phyloP scores from a whole-genome alignment of 345 rosid species.

The Brassica rapa region DNA sequence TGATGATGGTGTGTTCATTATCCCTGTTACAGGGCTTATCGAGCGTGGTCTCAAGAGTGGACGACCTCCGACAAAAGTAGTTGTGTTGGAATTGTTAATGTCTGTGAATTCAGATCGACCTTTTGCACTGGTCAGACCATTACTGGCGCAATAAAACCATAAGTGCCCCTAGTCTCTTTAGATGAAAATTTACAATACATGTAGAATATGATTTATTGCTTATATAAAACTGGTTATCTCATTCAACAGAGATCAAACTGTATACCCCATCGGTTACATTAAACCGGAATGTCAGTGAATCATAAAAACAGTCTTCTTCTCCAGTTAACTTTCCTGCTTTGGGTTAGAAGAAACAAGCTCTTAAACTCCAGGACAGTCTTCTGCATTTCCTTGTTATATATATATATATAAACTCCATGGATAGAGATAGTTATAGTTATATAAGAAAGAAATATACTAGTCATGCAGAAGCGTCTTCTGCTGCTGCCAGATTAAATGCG shows the following conservation, averaged over 20 bases:
- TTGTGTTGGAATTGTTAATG: constrained; percentile 68
- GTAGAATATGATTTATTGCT: constrained; percentile 18
- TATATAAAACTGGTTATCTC: not conserved
- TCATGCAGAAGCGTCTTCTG: constrained; percentile 20
- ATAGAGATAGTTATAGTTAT: constrained; percentile 1
- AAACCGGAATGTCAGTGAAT: too few relatives aligned
- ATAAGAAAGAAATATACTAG: constrained; percentile 1
- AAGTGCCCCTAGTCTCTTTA: constrained; percentile 9
- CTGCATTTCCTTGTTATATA: constrained; percentile 35
- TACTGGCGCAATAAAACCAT: constrained; percentile 27
- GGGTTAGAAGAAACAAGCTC: constrained; percentile 31
- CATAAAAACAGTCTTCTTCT: too few relatives aligned
- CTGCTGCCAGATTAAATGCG: constrained; percentile 16
- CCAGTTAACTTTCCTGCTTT: not conserved
- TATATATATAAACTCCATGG: constrained; percentile 16
- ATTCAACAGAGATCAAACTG: constrained; percentile 14
- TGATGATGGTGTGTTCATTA: not conserved
- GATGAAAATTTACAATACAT: not conserved
- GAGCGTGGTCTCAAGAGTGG: constrained; percentile 58
- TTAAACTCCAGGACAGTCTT: constrained; percentile 22
- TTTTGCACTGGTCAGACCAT: constrained; percentile 74
- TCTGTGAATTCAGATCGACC: constrained; percentile 52
- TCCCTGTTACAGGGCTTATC: constrained; percentile 56
- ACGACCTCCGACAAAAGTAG: constrained; percentile 49
- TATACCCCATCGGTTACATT: constrained; percentile 24